Percentiles rank a stretch among this genome's conserved stretches.
Evolutionary conservation across 306 rosid genomes (phyloP).

Genomic region (Cucurbita maxima): DNA sequence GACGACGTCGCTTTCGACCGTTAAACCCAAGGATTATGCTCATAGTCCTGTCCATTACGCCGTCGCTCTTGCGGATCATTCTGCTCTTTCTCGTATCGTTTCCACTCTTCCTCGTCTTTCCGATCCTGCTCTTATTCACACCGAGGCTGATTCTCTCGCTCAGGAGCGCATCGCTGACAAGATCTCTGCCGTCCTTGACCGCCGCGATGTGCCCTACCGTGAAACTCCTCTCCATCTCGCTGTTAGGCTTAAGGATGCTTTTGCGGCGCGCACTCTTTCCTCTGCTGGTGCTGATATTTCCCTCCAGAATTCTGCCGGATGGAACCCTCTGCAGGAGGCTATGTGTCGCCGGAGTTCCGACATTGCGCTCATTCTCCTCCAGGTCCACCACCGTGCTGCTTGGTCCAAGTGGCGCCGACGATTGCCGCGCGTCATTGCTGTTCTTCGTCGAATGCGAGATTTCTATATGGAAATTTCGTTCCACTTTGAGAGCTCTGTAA

Average conservation of each 20-base stretch:
- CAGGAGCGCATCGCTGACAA: constrained; percentile 64
- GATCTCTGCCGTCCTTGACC: constrained; percentile 54
- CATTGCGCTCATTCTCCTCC: constrained; percentile 45
- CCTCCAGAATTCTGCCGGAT: constrained; percentile 66
- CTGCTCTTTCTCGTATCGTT: constrained; percentile 39
- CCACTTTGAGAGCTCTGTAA: constrained; percentile 91
- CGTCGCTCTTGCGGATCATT: constrained; percentile 41
- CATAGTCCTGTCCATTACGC: constrained; percentile 84
- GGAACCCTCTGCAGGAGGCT: constrained; percentile 84
- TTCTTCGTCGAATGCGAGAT: constrained; percentile 82
- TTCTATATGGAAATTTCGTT: constrained; percentile 92
- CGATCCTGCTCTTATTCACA: constrained; percentile 43
- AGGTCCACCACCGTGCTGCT: constrained; percentile 65
- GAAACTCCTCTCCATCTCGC: constrained; percentile 93
- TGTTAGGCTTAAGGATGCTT: constrained; percentile 48
- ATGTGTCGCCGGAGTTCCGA: constrained; percentile 75
- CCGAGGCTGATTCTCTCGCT: constrained; percentile 67
- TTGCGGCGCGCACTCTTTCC: constrained; percentile 37
- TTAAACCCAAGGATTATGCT: constrained; percentile 45
- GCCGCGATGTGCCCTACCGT: constrained; percentile 74
- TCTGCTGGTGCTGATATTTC: constrained; percentile 77
- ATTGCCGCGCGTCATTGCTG: constrained; percentile 59
- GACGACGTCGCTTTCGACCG: constrained; percentile 32
- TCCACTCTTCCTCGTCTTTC: constrained; percentile 54
- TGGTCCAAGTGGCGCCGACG: constrained; percentile 97